These are phyloP conservation scores for Fomitopsis schrenkii DNA, from an alignment of 1,284 basidiomycete genomes.

Conservation along the genomic window DNA sequence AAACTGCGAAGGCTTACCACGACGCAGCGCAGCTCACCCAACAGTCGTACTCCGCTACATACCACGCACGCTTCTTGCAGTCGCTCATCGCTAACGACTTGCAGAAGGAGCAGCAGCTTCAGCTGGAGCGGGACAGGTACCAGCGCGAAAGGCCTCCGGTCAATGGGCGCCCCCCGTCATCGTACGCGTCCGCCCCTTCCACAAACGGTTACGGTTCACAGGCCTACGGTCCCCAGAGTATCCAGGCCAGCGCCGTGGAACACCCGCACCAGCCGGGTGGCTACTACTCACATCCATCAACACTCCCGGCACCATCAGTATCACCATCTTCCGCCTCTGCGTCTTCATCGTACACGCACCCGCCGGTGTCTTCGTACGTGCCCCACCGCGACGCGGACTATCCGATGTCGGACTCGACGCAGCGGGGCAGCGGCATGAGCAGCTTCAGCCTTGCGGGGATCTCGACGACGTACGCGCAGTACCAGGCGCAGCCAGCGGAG, in stretches of 20 bases:
- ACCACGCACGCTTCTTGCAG: slow-evolving; percentile 73
- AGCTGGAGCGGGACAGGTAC: slow-evolving; percentile 9
- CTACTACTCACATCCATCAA: slow-evolving; percentile 39
- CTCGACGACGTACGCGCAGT: slow-evolving; percentile 7
- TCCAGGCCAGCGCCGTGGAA: slow-evolving; percentile 2
- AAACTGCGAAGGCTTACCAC: slow-evolving; percentile 71
- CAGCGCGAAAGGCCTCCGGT: background rate
- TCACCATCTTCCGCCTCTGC: background rate
- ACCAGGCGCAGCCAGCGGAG: slow-evolving; percentile 19
- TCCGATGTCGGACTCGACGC: background rate
- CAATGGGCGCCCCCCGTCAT: background rate
- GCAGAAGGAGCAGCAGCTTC: slow-evolving; percentile 43
- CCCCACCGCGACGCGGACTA: slow-evolving; percentile 9
- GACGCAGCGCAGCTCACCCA: slow-evolving; percentile 61
- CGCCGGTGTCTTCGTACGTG: slow-evolving; percentile 4
- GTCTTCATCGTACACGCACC: slow-evolving; percentile 2
- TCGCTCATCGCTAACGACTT: slow-evolving; percentile 63
- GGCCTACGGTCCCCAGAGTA: background rate
- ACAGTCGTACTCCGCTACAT: slow-evolving; percentile 51
- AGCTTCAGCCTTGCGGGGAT: slow-evolving; percentile 3
- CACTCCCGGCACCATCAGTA: slow-evolving; percentile 24
- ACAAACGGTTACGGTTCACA: slow-evolving; percentile 4
- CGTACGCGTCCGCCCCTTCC: background rate
- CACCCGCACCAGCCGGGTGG: slow-evolving; percentile 18
- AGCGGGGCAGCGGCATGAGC: background rate